Evolutionary conservation across 2,329 filamentous ascomycete genomes (phyloP).

Genomic region (Parafenestella ontariensis): DNA sequence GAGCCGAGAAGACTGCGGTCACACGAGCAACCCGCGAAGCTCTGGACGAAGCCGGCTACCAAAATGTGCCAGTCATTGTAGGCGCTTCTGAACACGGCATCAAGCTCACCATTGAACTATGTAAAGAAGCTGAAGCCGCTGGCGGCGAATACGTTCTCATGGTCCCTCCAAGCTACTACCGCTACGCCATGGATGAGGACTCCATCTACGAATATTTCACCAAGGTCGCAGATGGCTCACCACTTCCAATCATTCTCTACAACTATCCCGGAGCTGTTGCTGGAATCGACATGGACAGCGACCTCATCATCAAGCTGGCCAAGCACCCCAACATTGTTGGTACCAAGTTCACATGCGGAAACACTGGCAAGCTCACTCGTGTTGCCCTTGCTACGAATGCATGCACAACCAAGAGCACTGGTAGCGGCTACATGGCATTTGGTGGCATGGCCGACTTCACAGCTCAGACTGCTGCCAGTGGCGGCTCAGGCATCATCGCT

Average conservation of each 20-base stretch:
- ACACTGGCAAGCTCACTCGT: slow-evolving; percentile 86
- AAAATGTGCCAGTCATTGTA: slow-evolving; percentile 78
- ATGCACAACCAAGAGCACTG: slow-evolving; percentile 64
- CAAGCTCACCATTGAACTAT: slow-evolving; percentile 77
- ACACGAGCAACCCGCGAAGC: slow-evolving; percentile 81
- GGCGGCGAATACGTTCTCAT: slow-evolving; percentile 83
- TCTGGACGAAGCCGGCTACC: slow-evolving; percentile 80
- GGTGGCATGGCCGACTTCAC: slow-evolving; percentile 90
- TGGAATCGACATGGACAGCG: slow-evolving; percentile 89
- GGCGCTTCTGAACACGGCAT: slow-evolving; percentile 84
- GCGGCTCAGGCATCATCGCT: slow-evolving; percentile 84
- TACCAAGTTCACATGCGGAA: slow-evolving; percentile 91
- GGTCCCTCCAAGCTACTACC: slow-evolving; percentile 85
- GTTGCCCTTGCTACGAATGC: slow-evolving; percentile 77
- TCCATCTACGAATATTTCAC: slow-evolving; percentile 77
- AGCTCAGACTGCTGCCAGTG: slow-evolving; percentile 78
- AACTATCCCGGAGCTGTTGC: slow-evolving; percentile 90
- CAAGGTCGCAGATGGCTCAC: slow-evolving; percentile 75
- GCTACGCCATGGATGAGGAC: slow-evolving; percentile 75
- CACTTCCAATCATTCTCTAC: slow-evolving; percentile 83
- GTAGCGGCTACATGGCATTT: slow-evolving; percentile 76
- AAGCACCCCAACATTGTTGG: slow-evolving; percentile 84
- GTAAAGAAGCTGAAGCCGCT: slow-evolving; percentile 68
- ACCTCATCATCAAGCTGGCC: slow-evolving; percentile 80
- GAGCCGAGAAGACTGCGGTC: slow-evolving; percentile 76